phyloP scores from a whole-genome alignment of 192 early-diverging fungal species.

The Paraglomus occultum region DNA sequence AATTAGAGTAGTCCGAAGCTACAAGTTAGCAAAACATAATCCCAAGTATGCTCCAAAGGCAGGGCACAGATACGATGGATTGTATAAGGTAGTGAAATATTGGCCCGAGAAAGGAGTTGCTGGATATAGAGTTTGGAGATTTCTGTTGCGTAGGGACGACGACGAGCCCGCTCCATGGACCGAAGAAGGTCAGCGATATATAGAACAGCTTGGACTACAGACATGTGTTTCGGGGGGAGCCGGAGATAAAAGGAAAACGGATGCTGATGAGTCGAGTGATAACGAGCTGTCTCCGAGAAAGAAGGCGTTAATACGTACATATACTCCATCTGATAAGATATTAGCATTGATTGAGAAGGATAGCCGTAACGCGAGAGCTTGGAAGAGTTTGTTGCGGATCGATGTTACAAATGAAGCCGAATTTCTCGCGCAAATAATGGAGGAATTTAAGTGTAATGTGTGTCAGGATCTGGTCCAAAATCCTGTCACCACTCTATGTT shows the following conservation, averaged over 20 bases:
- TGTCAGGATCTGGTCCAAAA: conserved; percentile 32
- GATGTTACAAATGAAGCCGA: conserved; percentile 35
- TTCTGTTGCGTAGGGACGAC: conserved; percentile 62
- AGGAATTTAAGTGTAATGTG: conserved; percentile 38
- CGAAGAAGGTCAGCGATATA: conserved; percentile 44
- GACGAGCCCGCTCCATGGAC: conserved; percentile 65
- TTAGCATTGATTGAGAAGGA: conserved; percentile 32
- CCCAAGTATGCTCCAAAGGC: conserved; percentile 49
- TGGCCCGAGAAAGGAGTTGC: conserved; percentile 51
- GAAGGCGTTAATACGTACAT: background rate
- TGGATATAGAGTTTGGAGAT: conserved; percentile 61
- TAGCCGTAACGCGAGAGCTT: conserved; percentile 31
- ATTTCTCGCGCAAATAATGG: conserved; percentile 35
- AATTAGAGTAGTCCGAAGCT: conserved; percentile 57
- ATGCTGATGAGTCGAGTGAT: background rate
- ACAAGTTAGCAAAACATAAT: conserved; percentile 47
- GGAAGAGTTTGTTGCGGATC: conserved; percentile 32
- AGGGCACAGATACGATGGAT: conserved; percentile 64
- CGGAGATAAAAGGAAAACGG: conserved; percentile 13
- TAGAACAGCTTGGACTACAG: conserved; percentile 43
- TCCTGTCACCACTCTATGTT: conserved; percentile 39
- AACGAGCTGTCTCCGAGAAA: background rate
- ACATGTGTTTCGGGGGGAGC: conserved; percentile 33
- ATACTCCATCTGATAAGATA: conserved; percentile 22
- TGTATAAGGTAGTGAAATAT: conserved; percentile 66